A percentile compares a stretch with the other conserved stretches of the same genome.
These are phyloP conservation scores for Kitagawia praeruptora DNA, from an alignment of 129 eudicot species.

Conservation along the genomic window DNA sequence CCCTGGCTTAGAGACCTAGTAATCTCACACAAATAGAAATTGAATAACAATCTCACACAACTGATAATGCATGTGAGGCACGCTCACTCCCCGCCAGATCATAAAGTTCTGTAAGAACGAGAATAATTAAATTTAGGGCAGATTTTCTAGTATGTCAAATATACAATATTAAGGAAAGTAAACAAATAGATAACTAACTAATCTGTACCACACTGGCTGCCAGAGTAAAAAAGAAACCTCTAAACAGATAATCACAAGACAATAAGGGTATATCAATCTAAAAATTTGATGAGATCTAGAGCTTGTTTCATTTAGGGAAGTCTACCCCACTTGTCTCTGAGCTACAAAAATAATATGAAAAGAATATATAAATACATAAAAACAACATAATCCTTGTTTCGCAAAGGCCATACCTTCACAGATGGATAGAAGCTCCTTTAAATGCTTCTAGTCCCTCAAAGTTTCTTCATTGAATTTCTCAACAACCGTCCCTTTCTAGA, in stretches of 20 bases:
- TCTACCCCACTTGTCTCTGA: conserved; percentile 94
- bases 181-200: conserved; percentile 1
- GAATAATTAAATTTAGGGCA: not conserved
- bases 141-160: not conserved
- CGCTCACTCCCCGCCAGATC: conserved; percentile 99
- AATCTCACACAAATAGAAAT: too few species aligned
- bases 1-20: too few species aligned
- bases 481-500: conserved; percentile 80
- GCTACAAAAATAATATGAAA: conserved; percentile 32
- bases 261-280: conserved; percentile 48
- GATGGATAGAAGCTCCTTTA: conserved; percentile 77
- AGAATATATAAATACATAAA: not conserved
- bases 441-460: conserved; percentile 75
- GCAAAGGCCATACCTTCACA: conserved; percentile 60
- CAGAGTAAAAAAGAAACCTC: conserved; percentile 42
- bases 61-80: conserved; percentile 91
- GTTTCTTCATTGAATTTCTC: conserved; percentile 96
- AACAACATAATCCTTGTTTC: not conserved
- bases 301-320: conserved; percentile 92
- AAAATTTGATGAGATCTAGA: conserved; percentile 98
- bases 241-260: conserved; percentile 1
- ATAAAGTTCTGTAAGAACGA: conserved; percentile 66
- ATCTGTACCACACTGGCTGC: conserved; percentile 92
- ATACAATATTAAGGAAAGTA: not conserved
- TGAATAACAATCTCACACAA: too few species aligned